Base-by-base conservation (phyloP, 23 red algal genomes). In the Gracilaria gracilis region DNA sequence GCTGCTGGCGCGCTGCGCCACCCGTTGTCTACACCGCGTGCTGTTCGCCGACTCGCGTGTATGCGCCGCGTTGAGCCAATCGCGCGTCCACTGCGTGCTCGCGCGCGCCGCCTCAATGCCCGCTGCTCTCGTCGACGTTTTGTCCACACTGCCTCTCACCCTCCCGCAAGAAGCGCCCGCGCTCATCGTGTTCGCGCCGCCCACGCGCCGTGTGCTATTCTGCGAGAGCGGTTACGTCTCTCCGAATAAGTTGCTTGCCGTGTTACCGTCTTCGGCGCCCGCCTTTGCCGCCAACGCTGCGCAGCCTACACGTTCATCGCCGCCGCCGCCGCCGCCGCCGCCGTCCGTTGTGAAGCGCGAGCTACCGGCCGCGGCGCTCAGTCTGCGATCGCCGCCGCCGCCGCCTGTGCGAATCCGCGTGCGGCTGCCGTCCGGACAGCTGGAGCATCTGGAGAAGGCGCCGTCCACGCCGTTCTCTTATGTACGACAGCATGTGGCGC, bases 51-150 rank as follows among this genome's bases (percentile, higher is more conserved):
- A 74, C 69, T 5, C 12, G 12, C 36, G 36, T 16, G 69, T 74
- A 36, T 19, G 12, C 17, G 20, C 1, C 37, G 69, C 69, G 34
- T 21, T 74, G 69, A 36, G 28, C 34, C 5, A 37, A 11, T n/a
- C 36, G 36, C 69, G 39, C 39, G 69, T 42, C 13, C 36, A n/a
- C 69, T 74, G 69, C 69, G 69, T 74, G 69, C 69, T 74, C 13
- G 69, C 69, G 34, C 34, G 69, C 0, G 12, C 7, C 0, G 21
- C 13, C 39, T 36, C 69, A 0, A 9, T 42, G 69, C 69, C 12
- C 5, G 17, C 69, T 19, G 34, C 36, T 8, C 69, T 74, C 23
- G 5, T 6, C 37, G 6, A 21, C 69, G 39, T 19, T 0, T 21
- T 74, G 37, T 1, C 13, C 39, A 24, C 59, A 1, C 12, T 19